Evolutionary conservation across 208 protist genomes (phyloP).

Genomic region (Strigomonas galati): DNA sequence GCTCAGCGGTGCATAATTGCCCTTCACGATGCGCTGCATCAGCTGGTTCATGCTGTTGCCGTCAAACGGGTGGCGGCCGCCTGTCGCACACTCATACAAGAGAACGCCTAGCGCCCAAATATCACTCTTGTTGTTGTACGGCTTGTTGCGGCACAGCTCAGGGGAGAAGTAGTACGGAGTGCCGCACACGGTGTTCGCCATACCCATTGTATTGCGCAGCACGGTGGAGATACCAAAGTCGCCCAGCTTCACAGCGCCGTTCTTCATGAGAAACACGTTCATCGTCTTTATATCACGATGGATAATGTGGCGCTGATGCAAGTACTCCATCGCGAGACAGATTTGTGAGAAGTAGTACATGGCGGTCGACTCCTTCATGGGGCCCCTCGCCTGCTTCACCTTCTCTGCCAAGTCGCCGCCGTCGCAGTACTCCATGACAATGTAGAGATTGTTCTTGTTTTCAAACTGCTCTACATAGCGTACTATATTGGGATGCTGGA

Average conservation of each 20-base stretch:
- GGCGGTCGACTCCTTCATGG: constrained; percentile 79
- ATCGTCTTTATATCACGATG: constrained; percentile 93
- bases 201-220: constrained; percentile 88
- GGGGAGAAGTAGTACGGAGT: constrained; percentile 96
- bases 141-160: constrained; percentile 92
- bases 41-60: constrained; percentile 92
- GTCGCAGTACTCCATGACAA: constrained; percentile 94
- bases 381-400: constrained; percentile 54
- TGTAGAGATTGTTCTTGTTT: constrained; percentile 85
- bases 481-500: constrained; percentile 92
- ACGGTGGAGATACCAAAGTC: constrained; percentile 94
- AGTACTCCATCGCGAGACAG: constrained; percentile 90
- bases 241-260: constrained; percentile 87
- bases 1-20: constrained; percentile 74
- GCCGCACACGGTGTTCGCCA: constrained; percentile 92
- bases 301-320: constrained; percentile 90
- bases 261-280: constrained; percentile 94
- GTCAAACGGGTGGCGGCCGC: constrained; percentile 90
- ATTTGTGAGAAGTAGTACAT: constrained; percentile 93
- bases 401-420: constrained; percentile 78
- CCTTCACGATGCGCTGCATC: constrained; percentile 90
- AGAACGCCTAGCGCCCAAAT: constrained; percentile 93
- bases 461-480: constrained; percentile 92
- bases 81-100: constrained; percentile 85
- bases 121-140: constrained; percentile 96